Evolutionary conservation across 2,329 filamentous ascomycete genomes (phyloP), one percentile per base, ranked within the genome.

Genomic region (Colletotrichum paranaense): DNA sequence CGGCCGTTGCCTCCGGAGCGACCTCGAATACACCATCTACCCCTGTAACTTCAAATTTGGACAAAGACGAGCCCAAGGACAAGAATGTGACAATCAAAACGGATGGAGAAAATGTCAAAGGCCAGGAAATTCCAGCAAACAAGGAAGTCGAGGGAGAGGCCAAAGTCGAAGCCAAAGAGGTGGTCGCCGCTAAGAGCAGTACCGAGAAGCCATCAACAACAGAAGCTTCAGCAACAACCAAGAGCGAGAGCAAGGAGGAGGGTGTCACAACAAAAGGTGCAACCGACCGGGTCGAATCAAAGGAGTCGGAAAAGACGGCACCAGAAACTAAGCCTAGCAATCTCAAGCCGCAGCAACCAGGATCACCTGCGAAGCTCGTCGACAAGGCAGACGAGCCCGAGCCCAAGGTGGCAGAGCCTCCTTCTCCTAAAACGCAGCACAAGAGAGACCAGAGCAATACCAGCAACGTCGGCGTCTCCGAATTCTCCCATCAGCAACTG

Each of bases 401-500:
- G 76, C 26, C 62, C 4, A 74, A 64, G 53, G 14, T 52, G 42
- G 52, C 62, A 49, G 55, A 28, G 55, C 62, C 66, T 38, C 6
- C 32, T 24, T 32, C 49, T 6, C 46, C 68, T n/a, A 68, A 28
- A 16, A 22, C 22, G 28, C 52, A 30, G 24, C 70, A 68, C 14
- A 58, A 68, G 8, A 69, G 86, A 56, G 81, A 86, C 32, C 77
- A 77, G 2, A 86, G 83, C 77, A 78, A 81, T n/a, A 79, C 82
- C 7, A 86, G 83, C 76, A 78, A 78, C 38, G 78, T 78, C 11
- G 80, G 77, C n/a, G 77, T 84, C 22, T 98, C 95, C 11, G 95
- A 97, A 82, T 98, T 94, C 87, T 98, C 97, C 1, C 96, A 99
- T 80, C 95, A 98, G 82, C 91, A 92, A 76, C 84, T 95, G 62